These are phyloP conservation scores for Mikania micrantha DNA, from an alignment of 129 eudicot species.

Conservation along the genomic window DNA sequence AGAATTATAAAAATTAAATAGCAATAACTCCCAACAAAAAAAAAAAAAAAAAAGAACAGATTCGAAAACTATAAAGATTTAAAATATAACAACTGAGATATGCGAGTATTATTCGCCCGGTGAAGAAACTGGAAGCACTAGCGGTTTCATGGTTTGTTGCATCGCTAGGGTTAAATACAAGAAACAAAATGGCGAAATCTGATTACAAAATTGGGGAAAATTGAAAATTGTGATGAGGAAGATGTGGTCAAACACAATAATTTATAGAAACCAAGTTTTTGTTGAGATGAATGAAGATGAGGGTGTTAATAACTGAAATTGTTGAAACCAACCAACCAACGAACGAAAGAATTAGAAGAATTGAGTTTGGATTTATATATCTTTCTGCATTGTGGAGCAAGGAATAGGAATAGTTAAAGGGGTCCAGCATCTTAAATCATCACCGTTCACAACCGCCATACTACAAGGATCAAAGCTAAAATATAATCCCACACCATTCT, in stretches of 20 bases:
- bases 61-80: slow-evolving; percentile 14
- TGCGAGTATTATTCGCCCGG: slow-evolving; percentile 17
- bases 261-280: not conserved
- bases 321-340: slow-evolving; percentile 18
- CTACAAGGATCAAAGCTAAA: not conserved
- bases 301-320: slow-evolving; percentile 18
- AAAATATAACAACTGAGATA: slow-evolving; percentile 4
- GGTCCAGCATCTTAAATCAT: slow-evolving; percentile 11
- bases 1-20: not conserved
- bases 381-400: slow-evolving; percentile 15
- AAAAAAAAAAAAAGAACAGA: slow-evolving; percentile 1
- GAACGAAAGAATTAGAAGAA: not conserved
- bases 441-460: slow-evolving; percentile 18
- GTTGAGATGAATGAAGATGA: not conserved
- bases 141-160: not conserved
- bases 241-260: slow-evolving; percentile 1
- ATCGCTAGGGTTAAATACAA: not conserved
- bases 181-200: slow-evolving; percentile 1
- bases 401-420: too few relatives aligned
- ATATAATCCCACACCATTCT: too few relatives aligned
- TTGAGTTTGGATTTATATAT: slow-evolving; percentile 21
- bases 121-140: slow-evolving; percentile 5
- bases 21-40: not conserved
- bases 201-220: not conserved
- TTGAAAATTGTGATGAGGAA: slow-evolving; percentile 10